phyloP scores from a whole-genome alignment of 1,284 basidiomycete species.

The Fomes fomentarius region DNA sequence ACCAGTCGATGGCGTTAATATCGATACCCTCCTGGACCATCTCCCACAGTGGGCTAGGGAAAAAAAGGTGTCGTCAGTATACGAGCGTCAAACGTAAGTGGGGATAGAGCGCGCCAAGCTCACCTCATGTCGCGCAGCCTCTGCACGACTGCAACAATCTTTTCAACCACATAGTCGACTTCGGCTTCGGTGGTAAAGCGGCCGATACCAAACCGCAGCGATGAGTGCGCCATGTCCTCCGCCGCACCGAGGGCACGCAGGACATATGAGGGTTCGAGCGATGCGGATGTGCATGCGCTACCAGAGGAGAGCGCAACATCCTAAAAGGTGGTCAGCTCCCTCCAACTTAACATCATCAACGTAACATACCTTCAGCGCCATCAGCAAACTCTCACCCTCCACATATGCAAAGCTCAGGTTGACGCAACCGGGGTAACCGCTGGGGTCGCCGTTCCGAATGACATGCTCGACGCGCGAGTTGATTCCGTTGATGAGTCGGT shows the following conservation, averaged over 20 bases:
- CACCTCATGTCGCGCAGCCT: slow-evolving; percentile 75
- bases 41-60: slow-evolving; percentile 91
- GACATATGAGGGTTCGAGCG: slow-evolving; percentile 98
- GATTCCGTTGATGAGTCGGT: slow-evolving; percentile 85
- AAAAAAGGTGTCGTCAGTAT: neutral
- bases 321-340: slow-evolving; percentile 39
- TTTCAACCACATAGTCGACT: slow-evolving; percentile 91
- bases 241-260: slow-evolving; percentile 95
- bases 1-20: slow-evolving; percentile 92
- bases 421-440: slow-evolving; percentile 91
- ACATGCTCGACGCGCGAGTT: slow-evolving; percentile 87
- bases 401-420: slow-evolving; percentile 98
- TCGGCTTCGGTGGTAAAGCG: slow-evolving; percentile 98
- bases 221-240: slow-evolving; percentile 99
- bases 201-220: slow-evolving; percentile 96
- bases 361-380: slow-evolving; percentile 92
- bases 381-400: slow-evolving; percentile 95
- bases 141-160: slow-evolving; percentile 87
- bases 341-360: neutral
- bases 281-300: slow-evolving; percentile 98
- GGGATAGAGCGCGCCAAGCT: slow-evolving; percentile 29
- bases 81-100: neutral
- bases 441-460: slow-evolving; percentile 89
- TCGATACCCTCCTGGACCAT: slow-evolving; percentile 99
- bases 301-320: slow-evolving; percentile 98